A percentile compares a stretch with the other conserved stretches of the same genome.
These are phyloP conservation scores for Schoenoplectus tabernaemontani DNA, from an alignment of 202 grass and related monocot species.

Conservation along the genomic window DNA sequence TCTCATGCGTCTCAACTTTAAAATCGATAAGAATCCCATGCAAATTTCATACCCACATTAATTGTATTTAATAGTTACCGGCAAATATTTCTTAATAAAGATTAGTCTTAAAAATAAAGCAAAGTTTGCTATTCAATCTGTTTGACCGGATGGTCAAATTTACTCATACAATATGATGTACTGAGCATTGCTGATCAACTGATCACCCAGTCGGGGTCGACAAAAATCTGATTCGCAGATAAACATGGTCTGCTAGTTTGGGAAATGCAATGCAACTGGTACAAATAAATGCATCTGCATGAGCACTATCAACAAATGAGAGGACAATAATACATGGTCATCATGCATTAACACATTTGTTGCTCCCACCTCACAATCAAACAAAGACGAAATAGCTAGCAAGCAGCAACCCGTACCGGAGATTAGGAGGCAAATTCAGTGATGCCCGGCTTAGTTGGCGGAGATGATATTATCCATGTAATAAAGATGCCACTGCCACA, in stretches of 20 bases:
- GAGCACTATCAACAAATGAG: not conserved
- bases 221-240: not conserved
- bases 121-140: not conserved
- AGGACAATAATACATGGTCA: not conserved
- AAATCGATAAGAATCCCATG: no score
- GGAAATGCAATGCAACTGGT: not conserved
- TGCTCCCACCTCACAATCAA: not conserved
- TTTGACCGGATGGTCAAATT: not conserved
- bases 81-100: no score
- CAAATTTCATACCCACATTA: no score
- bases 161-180: not conserved
- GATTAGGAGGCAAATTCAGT: not conserved
- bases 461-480: not conserved
- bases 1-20: no score
- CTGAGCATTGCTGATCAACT: not conserved
- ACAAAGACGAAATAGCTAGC: not conserved
- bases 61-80: no score
- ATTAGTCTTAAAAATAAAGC: no score
- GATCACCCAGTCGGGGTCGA: not conserved
- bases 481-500: not conserved
- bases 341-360: not conserved
- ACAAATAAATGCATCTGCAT: not conserved
- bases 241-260: not conserved
- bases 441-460: slow-evolving; percentile 7
- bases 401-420: not conserved